Evolutionary conservation across 164 flowering plant genomes (phyloP), one percentile per base, ranked within the genome.

Genomic region (Chimonanthus praecox): DNA sequence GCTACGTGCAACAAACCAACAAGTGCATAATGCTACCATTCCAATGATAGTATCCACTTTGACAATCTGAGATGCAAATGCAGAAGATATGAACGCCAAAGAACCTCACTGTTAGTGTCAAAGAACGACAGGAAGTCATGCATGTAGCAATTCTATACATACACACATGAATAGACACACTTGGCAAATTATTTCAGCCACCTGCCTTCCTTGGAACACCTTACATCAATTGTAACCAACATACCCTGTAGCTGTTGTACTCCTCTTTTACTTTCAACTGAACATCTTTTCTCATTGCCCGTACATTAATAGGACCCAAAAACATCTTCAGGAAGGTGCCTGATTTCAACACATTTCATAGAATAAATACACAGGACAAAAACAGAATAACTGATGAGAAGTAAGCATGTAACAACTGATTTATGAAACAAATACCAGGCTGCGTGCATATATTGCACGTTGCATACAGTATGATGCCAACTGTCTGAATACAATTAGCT

Each of bases 231-330:
- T n/a, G 47, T 21, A 71, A 33, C 33, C 33, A 33, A 49, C 88
- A 46, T 84, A 95, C 99, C 78, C 88, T 89, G 79, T 87, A 89
- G 75, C 86, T 87, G 81, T 95, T 95, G 84, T 95, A 95, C 78
- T 95, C 99, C 84, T 95, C 96, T 77, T 95, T 95, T 33, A 93
- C 94, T 84, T 93, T 92, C 82, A 93, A 76, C 73, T 90, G 96
- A 45, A 93, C 84, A 61, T 95, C 98, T 77, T 90, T 93, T 79
- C 88, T 81, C 20, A 85, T 81, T 5, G 98, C 97, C n/a, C 94
- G 87, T 49, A 95, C 97, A 78, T 86, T 92, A 18, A 92, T 87
- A 49, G 99, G 99, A 64, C 99, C 99, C 47, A 95, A 79, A 84
- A 95, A 93, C 97, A 88, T 93, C 84, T 76, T 89, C 77, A 95